phyloP scores from a whole-genome alignment of 768 basidiomycete genomes.

The Cyathus striatus region DNA sequence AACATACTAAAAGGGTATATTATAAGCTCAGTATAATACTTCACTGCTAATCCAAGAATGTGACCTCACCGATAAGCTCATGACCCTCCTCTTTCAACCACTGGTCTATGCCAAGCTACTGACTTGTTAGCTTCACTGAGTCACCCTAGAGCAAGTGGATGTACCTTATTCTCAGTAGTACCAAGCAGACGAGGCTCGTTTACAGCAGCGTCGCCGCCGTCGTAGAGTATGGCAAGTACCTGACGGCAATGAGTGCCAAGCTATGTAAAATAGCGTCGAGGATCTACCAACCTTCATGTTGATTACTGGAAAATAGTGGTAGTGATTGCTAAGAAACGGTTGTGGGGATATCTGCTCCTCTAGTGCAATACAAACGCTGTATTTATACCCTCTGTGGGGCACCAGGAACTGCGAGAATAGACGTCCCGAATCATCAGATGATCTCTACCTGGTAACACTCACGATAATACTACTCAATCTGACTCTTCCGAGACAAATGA shows the following conservation, averaged over 20 bases:
- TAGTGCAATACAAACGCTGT: slow-evolving; percentile 6
- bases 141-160: slow-evolving; percentile 1
- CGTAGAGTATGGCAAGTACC: slow-evolving; percentile 74
- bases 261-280: not conserved
- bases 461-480: slow-evolving; percentile 4
- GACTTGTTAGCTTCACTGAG: not conserved
- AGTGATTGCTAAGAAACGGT: not conserved
- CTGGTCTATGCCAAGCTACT: slow-evolving; percentile 63
- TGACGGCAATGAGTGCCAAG: slow-evolving; percentile 16
- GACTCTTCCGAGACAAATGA: slow-evolving; percentile 9
- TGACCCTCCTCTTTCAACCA: slow-evolving; percentile 73
- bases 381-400: slow-evolving; percentile 12
- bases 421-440: slow-evolving; percentile 11
- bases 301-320: not conserved
- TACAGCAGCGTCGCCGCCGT: slow-evolving; percentile 58
- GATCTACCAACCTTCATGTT: slow-evolving; percentile 37
- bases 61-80: slow-evolving; percentile 58
- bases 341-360: too few species aligned
- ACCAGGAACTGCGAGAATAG: slow-evolving; percentile 5
- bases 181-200: slow-evolving; percentile 75
- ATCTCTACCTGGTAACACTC: not conserved
- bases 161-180: slow-evolving; percentile 74
- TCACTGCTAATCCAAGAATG: too few species aligned
- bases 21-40: too few species aligned
- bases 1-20: not conserved